A percentile compares a stretch with the other conserved stretches of the same genome.
These are phyloP conservation scores for Podospora didyma DNA, from an alignment of 495 filamentous ascomycete species.

Conservation along the genomic window DNA sequence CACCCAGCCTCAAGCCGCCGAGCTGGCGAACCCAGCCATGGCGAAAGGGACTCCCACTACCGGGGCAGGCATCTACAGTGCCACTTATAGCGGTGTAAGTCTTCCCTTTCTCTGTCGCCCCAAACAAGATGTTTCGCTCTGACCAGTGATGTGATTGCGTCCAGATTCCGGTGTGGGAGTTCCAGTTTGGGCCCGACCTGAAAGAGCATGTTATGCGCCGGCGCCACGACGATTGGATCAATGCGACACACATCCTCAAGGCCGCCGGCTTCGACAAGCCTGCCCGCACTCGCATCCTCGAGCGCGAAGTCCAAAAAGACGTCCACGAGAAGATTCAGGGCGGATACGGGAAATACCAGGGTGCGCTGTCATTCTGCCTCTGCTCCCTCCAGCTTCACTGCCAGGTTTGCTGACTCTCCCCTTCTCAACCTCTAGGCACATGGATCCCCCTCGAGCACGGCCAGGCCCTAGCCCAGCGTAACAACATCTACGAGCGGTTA, in stretches of 20 bases:
- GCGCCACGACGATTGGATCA: constrained; percentile 83
- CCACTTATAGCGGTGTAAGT: constrained; percentile 90
- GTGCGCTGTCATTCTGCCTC: constrained; percentile 34
- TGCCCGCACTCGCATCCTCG: constrained; percentile 86
- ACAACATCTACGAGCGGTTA: constrained; percentile 77
- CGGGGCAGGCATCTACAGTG: constrained; percentile 65
- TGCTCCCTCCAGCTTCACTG: neutral
- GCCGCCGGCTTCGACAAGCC: constrained; percentile 70
- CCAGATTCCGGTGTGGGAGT: constrained; percentile 88
- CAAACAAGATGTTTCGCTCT: neutral
- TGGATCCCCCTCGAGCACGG: constrained; percentile 91
- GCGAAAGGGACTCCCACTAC: constrained; percentile 27
- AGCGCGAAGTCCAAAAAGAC: constrained; percentile 95
- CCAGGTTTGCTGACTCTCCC: neutral
- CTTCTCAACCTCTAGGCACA: constrained; percentile 58
- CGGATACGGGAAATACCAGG: constrained; percentile 98
- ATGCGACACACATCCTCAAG: constrained; percentile 93
- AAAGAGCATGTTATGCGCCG: constrained; percentile 84
- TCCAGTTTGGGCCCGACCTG: constrained; percentile 68
- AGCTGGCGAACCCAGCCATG: constrained; percentile 24
- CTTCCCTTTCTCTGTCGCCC: constrained; percentile 2
- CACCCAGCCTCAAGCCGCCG: neutral
- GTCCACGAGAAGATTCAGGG: constrained; percentile 96
- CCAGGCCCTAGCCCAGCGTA: constrained; percentile 74
- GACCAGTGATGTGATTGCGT: neutral